Evolutionary conservation across 2,329 filamentous ascomycete species (phyloP).

Genomic region (Talaromyces sp.): DNA sequence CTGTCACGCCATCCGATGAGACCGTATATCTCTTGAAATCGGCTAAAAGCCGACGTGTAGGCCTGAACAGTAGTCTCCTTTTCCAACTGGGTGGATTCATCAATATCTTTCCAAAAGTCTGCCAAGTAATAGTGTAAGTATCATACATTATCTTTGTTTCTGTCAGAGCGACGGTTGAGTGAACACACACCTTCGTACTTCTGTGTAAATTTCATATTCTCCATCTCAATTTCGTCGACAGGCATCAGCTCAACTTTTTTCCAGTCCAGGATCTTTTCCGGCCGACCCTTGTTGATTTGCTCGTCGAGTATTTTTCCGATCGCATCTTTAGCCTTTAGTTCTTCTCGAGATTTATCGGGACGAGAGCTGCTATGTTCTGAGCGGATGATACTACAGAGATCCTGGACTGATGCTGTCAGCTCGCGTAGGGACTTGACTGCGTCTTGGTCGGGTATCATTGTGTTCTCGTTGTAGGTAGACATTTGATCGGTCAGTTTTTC

Average conservation of each 20-base stretch:
- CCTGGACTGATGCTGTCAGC: conserved; percentile 1
- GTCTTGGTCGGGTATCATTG: conserved; percentile 4
- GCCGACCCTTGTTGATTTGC: background rate
- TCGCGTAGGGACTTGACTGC: conserved; percentile 1
- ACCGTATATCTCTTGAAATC: conserved; percentile 7
- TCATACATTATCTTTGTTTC: too few relatives aligned
- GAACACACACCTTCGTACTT: background rate
- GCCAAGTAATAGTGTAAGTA: background rate
- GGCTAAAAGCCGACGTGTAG: conserved; percentile 2
- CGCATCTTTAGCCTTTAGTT: background rate
- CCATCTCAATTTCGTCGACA: background rate
- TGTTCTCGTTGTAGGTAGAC: background rate
- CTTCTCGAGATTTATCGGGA: background rate
- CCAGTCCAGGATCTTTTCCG: conserved; percentile 2
- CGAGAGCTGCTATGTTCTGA: background rate
- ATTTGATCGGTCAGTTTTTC: background rate
- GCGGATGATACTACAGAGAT: background rate
- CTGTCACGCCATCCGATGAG: conserved; percentile 6
- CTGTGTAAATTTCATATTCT: background rate
- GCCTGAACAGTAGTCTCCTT: background rate
- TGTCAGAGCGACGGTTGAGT: too few relatives aligned
- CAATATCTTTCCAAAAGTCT: conserved; percentile 7
- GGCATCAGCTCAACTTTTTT: background rate
- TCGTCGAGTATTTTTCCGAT: background rate
- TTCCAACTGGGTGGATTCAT: conserved; percentile 5